Conservation (phyloP, 495 filamentous ascomycete genomes). For the Articulospora tetracladia region DNA sequence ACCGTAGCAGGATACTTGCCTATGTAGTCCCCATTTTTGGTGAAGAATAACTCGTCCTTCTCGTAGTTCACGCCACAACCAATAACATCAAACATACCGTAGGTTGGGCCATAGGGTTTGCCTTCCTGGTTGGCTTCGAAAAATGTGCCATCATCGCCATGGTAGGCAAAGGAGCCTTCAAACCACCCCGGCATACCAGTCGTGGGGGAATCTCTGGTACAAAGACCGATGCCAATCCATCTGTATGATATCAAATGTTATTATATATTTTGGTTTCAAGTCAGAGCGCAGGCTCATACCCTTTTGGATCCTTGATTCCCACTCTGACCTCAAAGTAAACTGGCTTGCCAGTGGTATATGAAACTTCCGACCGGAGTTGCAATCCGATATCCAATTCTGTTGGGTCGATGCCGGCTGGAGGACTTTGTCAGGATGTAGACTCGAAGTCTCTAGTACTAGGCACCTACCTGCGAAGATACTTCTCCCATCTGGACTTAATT, state of each 20-base stretch:
- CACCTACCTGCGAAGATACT: not conserved
- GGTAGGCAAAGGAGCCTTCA: not conserved
- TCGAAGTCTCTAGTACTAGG: not conserved
- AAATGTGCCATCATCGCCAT: not conserved
- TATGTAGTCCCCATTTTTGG: not conserved
- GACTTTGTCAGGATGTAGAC: not conserved
- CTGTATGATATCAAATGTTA: not conserved
- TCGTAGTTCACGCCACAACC: not conserved
- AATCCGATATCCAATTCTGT: not conserved
- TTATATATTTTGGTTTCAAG: not conserved
- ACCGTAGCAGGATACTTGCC: not conserved
- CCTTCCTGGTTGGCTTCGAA: not conserved
- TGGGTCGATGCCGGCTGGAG: not conserved
- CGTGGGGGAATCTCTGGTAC: not conserved
- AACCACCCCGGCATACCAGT: not conserved
- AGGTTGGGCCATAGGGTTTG: not conserved
- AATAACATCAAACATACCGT: not conserved
- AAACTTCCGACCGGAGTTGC: not conserved
- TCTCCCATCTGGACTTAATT: not conserved
- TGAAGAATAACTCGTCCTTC: not conserved
- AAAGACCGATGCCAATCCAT: not conserved
- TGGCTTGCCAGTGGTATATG: not conserved
- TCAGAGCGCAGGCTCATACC: not conserved
- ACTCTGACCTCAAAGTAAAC: not conserved
- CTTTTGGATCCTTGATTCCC: not conserved